phyloP scores from a whole-genome alignment of 2,329 filamentous ascomycete genomes.

The Neonectria hederae region DNA sequence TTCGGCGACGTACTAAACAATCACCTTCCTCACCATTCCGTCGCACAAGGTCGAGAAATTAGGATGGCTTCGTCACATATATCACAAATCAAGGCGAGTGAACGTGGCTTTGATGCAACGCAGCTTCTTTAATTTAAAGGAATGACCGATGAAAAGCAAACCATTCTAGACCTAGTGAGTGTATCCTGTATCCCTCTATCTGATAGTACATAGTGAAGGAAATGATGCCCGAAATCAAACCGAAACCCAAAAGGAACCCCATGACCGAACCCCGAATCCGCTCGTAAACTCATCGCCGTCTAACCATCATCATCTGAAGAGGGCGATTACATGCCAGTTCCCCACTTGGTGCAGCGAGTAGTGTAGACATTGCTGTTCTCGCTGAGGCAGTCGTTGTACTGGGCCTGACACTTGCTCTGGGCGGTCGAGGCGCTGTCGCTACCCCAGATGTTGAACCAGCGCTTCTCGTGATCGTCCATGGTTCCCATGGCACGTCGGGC shows the following conservation, averaged over 20 bases:
- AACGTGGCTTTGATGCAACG: background rate
- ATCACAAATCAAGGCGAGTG: background rate
- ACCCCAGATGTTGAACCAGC: conserved; percentile 41
- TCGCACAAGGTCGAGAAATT: background rate
- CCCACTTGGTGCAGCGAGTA: conserved; percentile 53
- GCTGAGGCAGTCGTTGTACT: conserved; percentile 59
- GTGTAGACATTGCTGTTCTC: conserved; percentile 53
- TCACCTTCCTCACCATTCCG: background rate
- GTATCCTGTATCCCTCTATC: background rate
- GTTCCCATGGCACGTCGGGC: conserved; percentile 40
- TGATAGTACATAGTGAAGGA: background rate
- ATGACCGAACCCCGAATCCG: background rate
- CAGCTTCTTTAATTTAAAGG: background rate
- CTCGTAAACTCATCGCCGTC: background rate
- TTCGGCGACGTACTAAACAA: background rate
- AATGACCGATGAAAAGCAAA: background rate
- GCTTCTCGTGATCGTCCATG: conserved; percentile 29
- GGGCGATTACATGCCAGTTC: conserved; percentile 34
- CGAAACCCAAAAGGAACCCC: background rate
- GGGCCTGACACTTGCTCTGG: conserved; percentile 56
- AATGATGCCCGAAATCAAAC: background rate
- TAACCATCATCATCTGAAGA: background rate
- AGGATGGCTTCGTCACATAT: background rate
- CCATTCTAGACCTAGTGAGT: background rate
- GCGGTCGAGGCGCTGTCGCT: conserved; percentile 47